A percentile compares a stretch with the other conserved stretches of the same genome.
Evolutionary conservation across 306 rosid species (phyloP).

Genomic region (Crotalaria pallida): DNA sequence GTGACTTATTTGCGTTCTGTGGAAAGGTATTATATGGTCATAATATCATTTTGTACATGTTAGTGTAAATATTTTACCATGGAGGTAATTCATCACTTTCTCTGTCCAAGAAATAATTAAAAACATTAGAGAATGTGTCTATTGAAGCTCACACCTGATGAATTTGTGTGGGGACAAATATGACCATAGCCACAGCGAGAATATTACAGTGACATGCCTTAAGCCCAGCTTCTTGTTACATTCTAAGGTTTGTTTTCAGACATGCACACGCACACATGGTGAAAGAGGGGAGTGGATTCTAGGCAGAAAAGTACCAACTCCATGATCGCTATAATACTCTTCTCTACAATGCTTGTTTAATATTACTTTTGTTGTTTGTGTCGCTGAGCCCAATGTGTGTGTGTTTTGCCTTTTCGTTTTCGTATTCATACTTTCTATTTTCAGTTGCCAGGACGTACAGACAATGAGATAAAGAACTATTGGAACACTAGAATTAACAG

Average conservation of each 20-base stretch:
- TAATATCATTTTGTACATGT: not conserved
- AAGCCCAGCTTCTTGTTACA: not conserved
- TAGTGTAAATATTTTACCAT: not conserved
- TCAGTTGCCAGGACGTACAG: constrained; percentile 88
- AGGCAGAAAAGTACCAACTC: not conserved
- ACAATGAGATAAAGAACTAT: constrained; percentile 83
- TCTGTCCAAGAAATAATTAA: not conserved
- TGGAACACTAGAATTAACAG: constrained; percentile 75
- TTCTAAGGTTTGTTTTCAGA: not conserved
- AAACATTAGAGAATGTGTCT: not conserved
- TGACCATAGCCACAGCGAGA: not conserved
- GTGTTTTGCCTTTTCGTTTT: not conserved
- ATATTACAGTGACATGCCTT: not conserved
- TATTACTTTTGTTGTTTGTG: not conserved
- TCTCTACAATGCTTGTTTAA: not conserved
- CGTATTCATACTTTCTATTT: constrained; percentile 4
- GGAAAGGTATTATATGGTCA: not conserved
- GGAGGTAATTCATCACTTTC: not conserved
- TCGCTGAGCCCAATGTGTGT: not conserved
- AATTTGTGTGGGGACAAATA: not conserved
- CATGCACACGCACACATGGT: not conserved
- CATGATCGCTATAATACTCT: not conserved
- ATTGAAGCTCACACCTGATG: not conserved
- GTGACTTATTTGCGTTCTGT: not conserved
- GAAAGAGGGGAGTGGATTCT: not conserved